Conservation (phyloP, 306 rosid species). For the Acacia confusa region DNA sequence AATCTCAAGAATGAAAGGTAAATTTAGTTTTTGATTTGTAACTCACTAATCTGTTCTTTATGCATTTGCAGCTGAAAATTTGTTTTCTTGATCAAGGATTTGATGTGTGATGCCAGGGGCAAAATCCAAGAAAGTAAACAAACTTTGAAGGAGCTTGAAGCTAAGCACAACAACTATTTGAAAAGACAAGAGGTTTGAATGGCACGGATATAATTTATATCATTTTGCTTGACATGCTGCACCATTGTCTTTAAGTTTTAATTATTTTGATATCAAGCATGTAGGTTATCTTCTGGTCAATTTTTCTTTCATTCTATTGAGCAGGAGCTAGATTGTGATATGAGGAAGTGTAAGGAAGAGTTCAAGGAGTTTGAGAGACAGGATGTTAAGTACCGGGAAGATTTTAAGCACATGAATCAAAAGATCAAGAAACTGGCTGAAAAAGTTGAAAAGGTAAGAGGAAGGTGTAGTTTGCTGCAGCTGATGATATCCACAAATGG, state of each 20-base stretch:
- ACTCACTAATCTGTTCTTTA: neutral
- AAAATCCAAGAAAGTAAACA: constrained; percentile 68
- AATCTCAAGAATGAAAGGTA: constrained; percentile 78
- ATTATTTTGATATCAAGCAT: constrained; percentile 13
- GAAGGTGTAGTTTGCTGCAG: constrained; percentile 18
- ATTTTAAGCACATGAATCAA: constrained; percentile 77
- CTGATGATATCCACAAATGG: constrained; percentile 5
- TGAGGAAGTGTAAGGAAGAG: constrained; percentile 82
- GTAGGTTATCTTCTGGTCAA: neutral
- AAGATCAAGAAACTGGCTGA: constrained; percentile 87
- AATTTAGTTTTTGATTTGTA: constrained; percentile 9
- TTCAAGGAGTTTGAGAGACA: constrained; percentile 94
- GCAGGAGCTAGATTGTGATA: constrained; percentile 80
- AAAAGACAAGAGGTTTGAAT: constrained; percentile 80
- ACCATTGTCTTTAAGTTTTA: neutral
- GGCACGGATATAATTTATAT: constrained; percentile 23
- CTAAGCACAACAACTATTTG: constrained; percentile 57
- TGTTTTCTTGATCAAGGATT: constrained; percentile 27
- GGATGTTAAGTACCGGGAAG: constrained; percentile 90
- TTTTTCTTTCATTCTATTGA: constrained; percentile 19
- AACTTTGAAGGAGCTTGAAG: constrained; percentile 78
- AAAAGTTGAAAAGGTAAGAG: constrained; percentile 76
- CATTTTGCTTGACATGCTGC: constrained; percentile 18
- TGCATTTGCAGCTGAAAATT: neutral
- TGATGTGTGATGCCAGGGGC: constrained; percentile 53